Base-by-base conservation (phyloP, 495 filamentous ascomycete genomes). In the Xylaria curta region DNA sequence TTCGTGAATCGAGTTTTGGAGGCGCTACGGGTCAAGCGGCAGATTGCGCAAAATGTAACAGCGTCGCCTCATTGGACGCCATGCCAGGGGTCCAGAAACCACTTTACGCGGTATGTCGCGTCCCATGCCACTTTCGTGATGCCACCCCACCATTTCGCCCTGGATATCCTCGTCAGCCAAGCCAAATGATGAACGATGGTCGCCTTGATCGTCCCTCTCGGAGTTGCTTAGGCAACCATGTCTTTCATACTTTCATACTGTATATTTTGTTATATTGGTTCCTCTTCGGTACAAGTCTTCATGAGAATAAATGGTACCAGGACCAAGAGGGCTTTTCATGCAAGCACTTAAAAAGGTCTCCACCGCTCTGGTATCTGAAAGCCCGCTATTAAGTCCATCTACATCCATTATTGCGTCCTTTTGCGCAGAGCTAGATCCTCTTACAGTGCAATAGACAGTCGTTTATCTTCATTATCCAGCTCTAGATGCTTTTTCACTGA, bases 21-120 rank as follows among this genome's bases (percentile, higher is more conserved):
- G 54, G 67, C 8, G n/a, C 53, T 42, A 33, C 54, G 49, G 40
- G 17, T 31, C 53, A 33, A 42, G 33, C 31, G 21, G 28, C n/a
- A 53, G 31, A 44, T 38, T 54, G 59, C 28, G 33, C 49, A 19
- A 42, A 68, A 69, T 70, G 59, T 70, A 70, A 70, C 68, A 31
- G 68, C 24, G 17, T 65, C 24, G 33, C 15, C 69, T 49, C 58
- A 70, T 71, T 71, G 69, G 60, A 59, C 49, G 70, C 33, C 65
- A 49, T 38, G 71, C 19, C 74, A 76, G 69, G 77, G 77, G 59
- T 71, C 40, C 44, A 59, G 54, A 79, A 78, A 79, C 77, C 77
- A 79, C 77, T 79, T 79, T 79, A 79, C 77, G 77, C 77, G 77
- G 74, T 74, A 66, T 70, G 67, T 49, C 77, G 77, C 76, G 77